Evolutionary conservation across 352 stramenopile genomes (phyloP), one percentile per base, ranked within the genome.

Genomic region (Peronospora belbahrii): DNA sequence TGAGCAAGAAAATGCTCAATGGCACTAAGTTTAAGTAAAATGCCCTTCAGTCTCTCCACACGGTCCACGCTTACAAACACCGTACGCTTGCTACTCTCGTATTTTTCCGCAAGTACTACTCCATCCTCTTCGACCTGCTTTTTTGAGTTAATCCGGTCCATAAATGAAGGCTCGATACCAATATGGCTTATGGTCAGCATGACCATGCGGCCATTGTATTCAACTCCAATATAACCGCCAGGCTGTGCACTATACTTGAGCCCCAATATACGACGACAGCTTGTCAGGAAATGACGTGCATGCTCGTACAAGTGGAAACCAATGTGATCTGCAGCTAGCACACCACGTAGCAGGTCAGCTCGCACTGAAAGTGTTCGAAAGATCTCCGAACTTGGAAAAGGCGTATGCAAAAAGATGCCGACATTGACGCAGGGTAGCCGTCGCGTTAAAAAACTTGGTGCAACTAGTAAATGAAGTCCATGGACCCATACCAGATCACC

Each of bases 251-350:
- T 96, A 54, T 93, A 92, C 52, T 87, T 90, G 20, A 95, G 59
- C 0, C 83, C 83, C 30, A 95, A 70, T 47, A 93, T 90, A 37
- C 83, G 81, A 32, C 79, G 74, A 65, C 94, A 98, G 55, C 86
- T 98, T 24, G 95, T 98, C 38, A 98, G 64, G 70, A 99, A 99
- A 65, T 98, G 96, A 15, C 96, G 83, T 23, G 95, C 94, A 57
- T 98, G 97, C 66, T 98, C 95, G 70, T 97, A 99, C 15, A 98
- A 65, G 62, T 99, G 96, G 56, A 99, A 99, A 17, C 94, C 93
- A 53, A 98, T 97, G 71, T 98, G 93, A 57, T 99, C 95, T 2
- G 95, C 88, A 45, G 95, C 97, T 14, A 99, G 73, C 67, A 99
- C 97, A 14, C 95, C 95, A 35, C 93, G 80, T 19, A 99, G 62